These are phyloP conservation scores for Chalciporus chontae DNA, from an alignment of 768 basidiomycete species.

Conservation along the genomic window DNA sequence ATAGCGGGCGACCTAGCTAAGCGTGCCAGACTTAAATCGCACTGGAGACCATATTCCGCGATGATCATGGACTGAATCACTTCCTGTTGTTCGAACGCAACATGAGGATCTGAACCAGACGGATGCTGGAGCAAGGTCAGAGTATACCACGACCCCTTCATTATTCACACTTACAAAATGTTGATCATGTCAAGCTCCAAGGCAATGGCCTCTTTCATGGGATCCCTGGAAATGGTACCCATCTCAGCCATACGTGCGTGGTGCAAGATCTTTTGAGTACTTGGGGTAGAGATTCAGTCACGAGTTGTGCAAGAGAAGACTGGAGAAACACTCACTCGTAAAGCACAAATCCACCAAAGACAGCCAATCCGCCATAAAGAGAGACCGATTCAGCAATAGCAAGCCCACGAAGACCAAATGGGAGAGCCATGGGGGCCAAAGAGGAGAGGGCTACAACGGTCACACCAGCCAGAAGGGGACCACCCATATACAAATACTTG, in stretches of 20 bases:
- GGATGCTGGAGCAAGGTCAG: conserved; percentile 48
- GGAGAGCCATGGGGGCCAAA: conserved; percentile 88
- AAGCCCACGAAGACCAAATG: conserved; percentile 73
- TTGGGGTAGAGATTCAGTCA: conserved; percentile 4
- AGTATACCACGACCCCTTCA: background rate
- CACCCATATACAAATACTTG: conserved; percentile 82
- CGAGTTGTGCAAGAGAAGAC: background rate
- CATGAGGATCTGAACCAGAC: conserved; percentile 74
- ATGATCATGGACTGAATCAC: conserved; percentile 30
- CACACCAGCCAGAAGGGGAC: conserved; percentile 83
- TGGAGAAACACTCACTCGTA: conserved; percentile 60
- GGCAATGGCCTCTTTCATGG: conserved; percentile 72
- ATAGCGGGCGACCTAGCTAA: conserved; percentile 14
- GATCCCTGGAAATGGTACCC: conserved; percentile 65
- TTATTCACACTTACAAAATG: conserved; percentile 61
- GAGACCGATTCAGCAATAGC: conserved; percentile 75
- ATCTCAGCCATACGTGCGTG: conserved; percentile 72
- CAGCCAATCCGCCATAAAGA: conserved; percentile 84
- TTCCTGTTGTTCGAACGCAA: conserved; percentile 59
- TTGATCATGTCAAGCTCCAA: conserved; percentile 88
- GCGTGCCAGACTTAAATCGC: background rate
- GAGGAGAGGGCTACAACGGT: conserved; percentile 84
- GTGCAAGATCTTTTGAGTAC: conserved; percentile 81
- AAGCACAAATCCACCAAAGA: conserved; percentile 83
- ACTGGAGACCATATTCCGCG: background rate